Evolutionary conservation across 768 basidiomycete genomes (phyloP), one percentile per base, ranked within the genome.

Genomic region (Phaeotremella skinneri): DNA sequence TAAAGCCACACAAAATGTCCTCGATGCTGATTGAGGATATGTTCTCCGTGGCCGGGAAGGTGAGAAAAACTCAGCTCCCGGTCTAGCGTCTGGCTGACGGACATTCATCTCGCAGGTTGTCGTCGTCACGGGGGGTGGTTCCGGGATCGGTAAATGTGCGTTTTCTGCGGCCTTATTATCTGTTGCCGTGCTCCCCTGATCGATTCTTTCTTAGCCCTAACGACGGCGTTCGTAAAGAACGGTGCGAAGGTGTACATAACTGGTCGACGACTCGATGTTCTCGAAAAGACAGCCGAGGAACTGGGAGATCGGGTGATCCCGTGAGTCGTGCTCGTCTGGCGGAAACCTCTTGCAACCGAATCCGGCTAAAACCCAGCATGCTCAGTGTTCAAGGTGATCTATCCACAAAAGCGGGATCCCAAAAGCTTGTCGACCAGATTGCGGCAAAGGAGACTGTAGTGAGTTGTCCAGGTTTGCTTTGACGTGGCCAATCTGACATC

Each of bases 61-160:
- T 51, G 49, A 27, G 49, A 23, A n/a, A n/a, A 39, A 39, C 11
- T 39, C n/a, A n/a, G 37, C 11, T 13, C 27, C 26, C 13, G 49
- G 14, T 25, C 21, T n/a, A n/a, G n/a, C n/a, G 26, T 29, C 17
- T 51, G 26, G 49, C 49, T 51, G 27, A 51, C 27, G 17, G 11
- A n/a, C n/a, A n/a, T n/a, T n/a, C n/a, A n/a, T n/a, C 13, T 21
- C 3, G 3, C 43, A 63, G 55, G 58, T 68, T 16, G 66, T 66
- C 21, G 64, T 74, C 20, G 66, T 74, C 21, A 74, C 72, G 0
- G 72, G 72, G 29, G 72, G 69, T n/a, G 69, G 67, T 16, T 68
- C 67, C 0, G 69, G 67, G 82, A 81, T 64, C 80, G 81, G 59
- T 29, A 64, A 61, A 41, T 34, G 55, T 60, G 13, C 4, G 55